Conservation (phyloP, 331 rosid species). For the Quercus tomentella region DNA sequence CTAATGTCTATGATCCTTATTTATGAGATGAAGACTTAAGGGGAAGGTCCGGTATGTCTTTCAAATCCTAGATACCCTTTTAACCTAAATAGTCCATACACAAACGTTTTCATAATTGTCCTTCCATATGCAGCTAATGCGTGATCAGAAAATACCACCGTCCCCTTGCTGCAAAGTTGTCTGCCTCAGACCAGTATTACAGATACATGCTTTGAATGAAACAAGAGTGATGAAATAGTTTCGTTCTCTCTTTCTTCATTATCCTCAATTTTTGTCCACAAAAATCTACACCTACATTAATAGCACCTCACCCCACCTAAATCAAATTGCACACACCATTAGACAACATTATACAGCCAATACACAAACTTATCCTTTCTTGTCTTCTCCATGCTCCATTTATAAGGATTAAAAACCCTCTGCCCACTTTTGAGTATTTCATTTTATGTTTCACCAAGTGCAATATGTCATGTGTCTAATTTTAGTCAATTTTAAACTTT, state of each 20-base stretch:
- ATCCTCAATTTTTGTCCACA: conserved; percentile 5
- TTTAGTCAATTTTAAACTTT: too few species aligned
- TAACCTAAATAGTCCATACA: background rate
- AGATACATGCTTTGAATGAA: background rate
- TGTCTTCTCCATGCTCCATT: too few species aligned
- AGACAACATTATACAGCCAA: too few species aligned
- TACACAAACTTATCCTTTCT: too few species aligned
- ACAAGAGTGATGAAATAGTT: background rate
- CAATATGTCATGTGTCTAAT: too few species aligned
- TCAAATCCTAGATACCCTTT: background rate
- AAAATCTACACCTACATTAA: background rate
- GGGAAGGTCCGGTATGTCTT: background rate
- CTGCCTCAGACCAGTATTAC: background rate
- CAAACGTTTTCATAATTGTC: background rate
- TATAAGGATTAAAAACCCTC: too few species aligned
- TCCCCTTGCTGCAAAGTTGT: background rate
- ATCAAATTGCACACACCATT: background rate
- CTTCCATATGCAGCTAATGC: background rate
- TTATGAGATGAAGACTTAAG: too few species aligned
- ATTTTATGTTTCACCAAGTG: too few species aligned
- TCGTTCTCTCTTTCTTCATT: background rate
- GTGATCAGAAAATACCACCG: background rate
- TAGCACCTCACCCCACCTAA: background rate
- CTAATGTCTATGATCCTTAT: too few species aligned
- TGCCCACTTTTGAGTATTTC: too few species aligned